phyloP scores from a whole-genome alignment of 2,329 filamentous ascomycete species.

The Penicillium sp. region DNA sequence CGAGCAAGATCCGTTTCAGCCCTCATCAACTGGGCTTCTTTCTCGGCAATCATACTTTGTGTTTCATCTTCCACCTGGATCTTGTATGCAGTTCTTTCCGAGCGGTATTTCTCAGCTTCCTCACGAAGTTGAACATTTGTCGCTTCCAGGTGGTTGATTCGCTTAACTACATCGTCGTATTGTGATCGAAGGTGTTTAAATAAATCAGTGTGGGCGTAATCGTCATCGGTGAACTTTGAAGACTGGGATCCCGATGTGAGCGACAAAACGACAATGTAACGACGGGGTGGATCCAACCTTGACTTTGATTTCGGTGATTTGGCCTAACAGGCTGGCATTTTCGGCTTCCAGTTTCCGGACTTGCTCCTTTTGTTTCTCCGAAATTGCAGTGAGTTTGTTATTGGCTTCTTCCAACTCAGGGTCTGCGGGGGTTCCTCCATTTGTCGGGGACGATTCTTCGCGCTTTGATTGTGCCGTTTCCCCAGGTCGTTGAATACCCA shows the following conservation, averaged over 20 bases:
- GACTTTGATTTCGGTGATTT: slow-evolving; percentile 70
- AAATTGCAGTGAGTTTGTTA: slow-evolving; percentile 72
- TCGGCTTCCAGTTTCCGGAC: slow-evolving; percentile 75
- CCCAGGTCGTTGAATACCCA: slow-evolving; percentile 56
- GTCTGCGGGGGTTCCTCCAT: slow-evolving; percentile 55
- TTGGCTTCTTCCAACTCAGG: slow-evolving; percentile 72
- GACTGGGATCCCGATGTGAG: slow-evolving; percentile 43
- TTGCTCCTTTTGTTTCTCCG: slow-evolving; percentile 84
- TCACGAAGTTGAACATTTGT: slow-evolving; percentile 80
- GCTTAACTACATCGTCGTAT: slow-evolving; percentile 87
- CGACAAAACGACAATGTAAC: not conserved
- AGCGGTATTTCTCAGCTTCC: slow-evolving; percentile 78
- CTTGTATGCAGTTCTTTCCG: slow-evolving; percentile 79
- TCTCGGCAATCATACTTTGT: slow-evolving; percentile 68
- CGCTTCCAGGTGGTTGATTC: slow-evolving; percentile 87
- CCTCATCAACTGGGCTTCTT: slow-evolving; percentile 76
- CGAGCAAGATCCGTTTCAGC: slow-evolving; percentile 82
- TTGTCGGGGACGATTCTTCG: slow-evolving; percentile 52
- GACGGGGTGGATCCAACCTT: slow-evolving; percentile 41
- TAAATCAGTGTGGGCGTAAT: slow-evolving; percentile 86
- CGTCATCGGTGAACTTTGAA: slow-evolving; percentile 79
- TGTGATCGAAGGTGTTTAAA: slow-evolving; percentile 90
- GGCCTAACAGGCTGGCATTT: slow-evolving; percentile 69
- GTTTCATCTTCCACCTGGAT: slow-evolving; percentile 78
- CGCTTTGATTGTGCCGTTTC: slow-evolving; percentile 50